Evolutionary conservation across 1,284 basidiomycete genomes (phyloP).

Genomic region (Agaricales sp.): DNA sequence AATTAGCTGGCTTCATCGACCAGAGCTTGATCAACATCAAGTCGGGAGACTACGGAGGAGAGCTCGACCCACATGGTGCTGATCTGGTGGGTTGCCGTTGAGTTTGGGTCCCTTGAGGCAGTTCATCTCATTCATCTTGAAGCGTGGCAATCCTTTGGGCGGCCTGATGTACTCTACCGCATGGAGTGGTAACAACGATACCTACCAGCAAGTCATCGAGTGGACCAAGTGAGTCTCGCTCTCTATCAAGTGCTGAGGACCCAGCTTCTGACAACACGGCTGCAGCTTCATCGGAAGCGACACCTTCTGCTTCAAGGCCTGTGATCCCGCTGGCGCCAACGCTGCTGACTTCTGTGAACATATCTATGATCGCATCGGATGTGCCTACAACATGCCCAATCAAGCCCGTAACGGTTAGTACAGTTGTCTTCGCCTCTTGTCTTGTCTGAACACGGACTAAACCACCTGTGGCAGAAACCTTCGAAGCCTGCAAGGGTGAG

Average conservation of each 20-base stretch:
- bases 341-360: conserved; percentile 35
- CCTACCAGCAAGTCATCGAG: conserved; percentile 32
- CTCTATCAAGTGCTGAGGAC: background rate
- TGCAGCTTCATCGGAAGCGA: conserved; percentile 37
- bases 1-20: conserved; percentile 51
- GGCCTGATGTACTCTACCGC: conserved; percentile 46
- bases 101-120: background rate
- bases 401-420: conserved; percentile 22
- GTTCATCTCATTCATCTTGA: background rate
- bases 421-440: background rate
- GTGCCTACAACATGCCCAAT: conserved; percentile 40
- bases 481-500: conserved; percentile 34
- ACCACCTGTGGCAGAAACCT: conserved; percentile 43
- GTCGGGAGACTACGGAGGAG: conserved; percentile 39
- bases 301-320: conserved; percentile 29
- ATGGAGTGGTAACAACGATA: conserved; percentile 26
- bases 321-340: conserved; percentile 34
- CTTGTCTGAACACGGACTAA: conserved; percentile 25
- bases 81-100: conserved; percentile 22
- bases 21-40: conserved; percentile 47
- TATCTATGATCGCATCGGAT: conserved; percentile 43
- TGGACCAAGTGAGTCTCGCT: conserved; percentile 31
- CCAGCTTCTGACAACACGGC: background rate
- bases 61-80: conserved; percentile 40
- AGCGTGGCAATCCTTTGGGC: conserved; percentile 43